Base-by-base conservation (phyloP, 176 grass and related monocot species). In the Aechmea fasciata region DNA sequence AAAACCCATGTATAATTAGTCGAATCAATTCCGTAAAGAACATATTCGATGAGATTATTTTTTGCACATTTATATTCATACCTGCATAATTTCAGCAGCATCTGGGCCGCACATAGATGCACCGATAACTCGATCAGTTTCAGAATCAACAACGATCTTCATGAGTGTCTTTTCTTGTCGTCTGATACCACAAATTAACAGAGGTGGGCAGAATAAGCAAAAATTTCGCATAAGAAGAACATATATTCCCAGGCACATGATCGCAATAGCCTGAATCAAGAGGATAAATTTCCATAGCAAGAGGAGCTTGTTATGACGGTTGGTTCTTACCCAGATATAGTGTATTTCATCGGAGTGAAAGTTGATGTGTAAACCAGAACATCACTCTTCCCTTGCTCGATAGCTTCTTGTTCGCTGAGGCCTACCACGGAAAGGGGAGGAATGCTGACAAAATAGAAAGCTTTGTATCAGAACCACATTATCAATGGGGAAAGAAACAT, bases 281-380 rank as follows among this genome's bases (percentile, higher is more conserved):
- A 41, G 33, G 33, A 41, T 41, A 41, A 41, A 7, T 41, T 41
- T 41, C 33, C 33, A 41, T 41, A 41, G 33, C 4, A 6, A 41
- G 33, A 41, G 4, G 4, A 41, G 33, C 33, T 74, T 74, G 15
- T 1, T 2, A 10, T 11, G 25, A 54, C 10, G 19, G 11, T 69
- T 19, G 41, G 19, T 50, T 51, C 79, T 82, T 87, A 97, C 93
- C 88, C 88, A 66, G 94, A 97, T 73, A 97, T 97, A 64, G 86
- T 90, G 74, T 97, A 92, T 77, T 85, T 97, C 94, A 97, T 92
- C 52, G 94, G 94, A 17, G 82, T 97, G 78, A 97, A 97, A 53
- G 77, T 74, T 63, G 94, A 92, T 67, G 82, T 92, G 75, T 79
- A 97, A 66, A 97, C 62, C 66, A 97, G 84, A 74, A 97, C 24